These are phyloP conservation scores for Claviceps citrina DNA, from an alignment of 2,329 filamentous ascomycete genomes.

Conservation along the genomic window DNA sequence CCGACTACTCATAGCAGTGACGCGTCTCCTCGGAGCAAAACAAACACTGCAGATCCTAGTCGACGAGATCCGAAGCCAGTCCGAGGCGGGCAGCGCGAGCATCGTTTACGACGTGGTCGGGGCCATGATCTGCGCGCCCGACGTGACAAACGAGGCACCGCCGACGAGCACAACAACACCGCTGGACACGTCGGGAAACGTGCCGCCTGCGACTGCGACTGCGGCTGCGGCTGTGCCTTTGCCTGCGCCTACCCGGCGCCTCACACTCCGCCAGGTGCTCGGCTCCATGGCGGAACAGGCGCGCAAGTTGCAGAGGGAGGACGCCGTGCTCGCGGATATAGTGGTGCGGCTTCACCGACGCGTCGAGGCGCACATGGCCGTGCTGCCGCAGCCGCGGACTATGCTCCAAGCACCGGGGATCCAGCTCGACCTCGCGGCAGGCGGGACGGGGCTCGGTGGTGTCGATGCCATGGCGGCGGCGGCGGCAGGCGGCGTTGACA, in stretches of 20 bases:
- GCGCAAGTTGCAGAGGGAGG: conserved; percentile 38
- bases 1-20: conserved; percentile 47
- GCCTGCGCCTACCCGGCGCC: conserved; percentile 28
- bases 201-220: no score
- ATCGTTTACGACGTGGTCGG: conserved; percentile 54
- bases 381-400: conserved; percentile 22
- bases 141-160: conserved; percentile 30
- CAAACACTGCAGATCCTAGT: conserved; percentile 46
- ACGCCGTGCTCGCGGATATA: conserved; percentile 42
- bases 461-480: conserved; percentile 29
- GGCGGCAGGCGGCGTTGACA: conserved; percentile 24
- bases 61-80: conserved; percentile 51
- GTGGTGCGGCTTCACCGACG: conserved; percentile 46
- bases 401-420: conserved; percentile 29
- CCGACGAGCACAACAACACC: conserved; percentile 12
- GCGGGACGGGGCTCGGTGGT: conserved; percentile 23
- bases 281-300: conserved; percentile 43
- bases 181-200: conserved; percentile 21
- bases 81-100: conserved; percentile 41
- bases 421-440: conserved; percentile 24
- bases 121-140: conserved; percentile 53
- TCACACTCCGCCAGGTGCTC: conserved; percentile 46
- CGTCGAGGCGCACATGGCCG: conserved; percentile 49
- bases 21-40: conserved; percentile 46
- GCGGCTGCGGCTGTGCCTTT: no score